phyloP scores from a whole-genome alignment of 1,284 basidiomycete species.

The Ustilago sp. region DNA sequence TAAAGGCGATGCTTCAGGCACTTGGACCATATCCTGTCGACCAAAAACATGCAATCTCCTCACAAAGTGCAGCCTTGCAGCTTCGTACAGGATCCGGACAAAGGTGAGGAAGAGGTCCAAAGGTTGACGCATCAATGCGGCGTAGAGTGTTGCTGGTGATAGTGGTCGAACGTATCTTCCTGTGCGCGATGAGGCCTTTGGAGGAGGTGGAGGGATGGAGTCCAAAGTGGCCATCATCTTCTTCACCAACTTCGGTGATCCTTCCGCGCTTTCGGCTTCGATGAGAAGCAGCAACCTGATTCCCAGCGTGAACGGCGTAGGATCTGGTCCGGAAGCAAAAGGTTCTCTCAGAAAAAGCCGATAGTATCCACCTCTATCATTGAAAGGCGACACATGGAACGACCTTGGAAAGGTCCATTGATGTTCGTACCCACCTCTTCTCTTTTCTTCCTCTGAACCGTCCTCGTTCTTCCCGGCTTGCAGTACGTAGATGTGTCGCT shows the following conservation, averaged over 20 bases:
- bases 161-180: conserved; percentile 70
- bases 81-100: conserved; percentile 77
- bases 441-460: neutral
- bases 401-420: conserved; percentile 79
- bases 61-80: conserved; percentile 77
- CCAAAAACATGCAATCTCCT: conserved; percentile 77
- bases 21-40: conserved; percentile 74
- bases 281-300: conserved; percentile 55
- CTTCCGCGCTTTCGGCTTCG: conserved; percentile 11
- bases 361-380: conserved; percentile 80
- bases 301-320: conserved; percentile 23
- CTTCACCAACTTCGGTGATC: conserved; percentile 43
- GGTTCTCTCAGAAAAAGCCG: conserved; percentile 66
- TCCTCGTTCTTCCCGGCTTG: conserved; percentile 72
- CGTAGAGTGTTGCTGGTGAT: conserved; percentile 71
- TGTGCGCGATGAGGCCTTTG: neutral
- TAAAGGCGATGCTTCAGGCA: neutral
- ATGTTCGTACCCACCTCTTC: conserved; percentile 72
- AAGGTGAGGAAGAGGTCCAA: conserved; percentile 76
- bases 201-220: conserved; percentile 64
- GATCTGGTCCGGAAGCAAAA: conserved; percentile 7
- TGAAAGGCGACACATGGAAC: conserved; percentile 86
- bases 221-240: conserved; percentile 74
- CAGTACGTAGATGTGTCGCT: conserved; percentile 76
- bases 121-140: conserved; percentile 72